Conservation (phyloP, 106 monocot species). For the Narthecium ossifragum region DNA sequence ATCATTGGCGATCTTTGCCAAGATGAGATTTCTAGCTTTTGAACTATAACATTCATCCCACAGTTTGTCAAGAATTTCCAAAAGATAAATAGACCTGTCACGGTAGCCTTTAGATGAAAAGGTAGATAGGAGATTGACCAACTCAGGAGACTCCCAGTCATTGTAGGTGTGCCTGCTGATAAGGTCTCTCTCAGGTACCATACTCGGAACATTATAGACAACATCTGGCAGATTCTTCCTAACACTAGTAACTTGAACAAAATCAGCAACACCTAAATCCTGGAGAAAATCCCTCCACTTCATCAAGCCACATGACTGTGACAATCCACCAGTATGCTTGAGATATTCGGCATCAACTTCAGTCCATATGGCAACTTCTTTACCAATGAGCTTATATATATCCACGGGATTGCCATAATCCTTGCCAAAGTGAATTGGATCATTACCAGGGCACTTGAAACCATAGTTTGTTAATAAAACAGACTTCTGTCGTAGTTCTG, state of each 20-base stretch:
- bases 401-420: conserved; percentile 74
- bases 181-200: background rate
- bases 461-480: conserved; percentile 76
- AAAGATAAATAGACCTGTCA: conserved; percentile 70
- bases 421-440: conserved; percentile 77
- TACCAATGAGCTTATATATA: conserved; percentile 33
- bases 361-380: conserved; percentile 42
- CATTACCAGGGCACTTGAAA: conserved; percentile 43
- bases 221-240: conserved; percentile 31
- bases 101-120: conserved; percentile 53
- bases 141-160: conserved; percentile 93
- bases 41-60: conserved; percentile 82
- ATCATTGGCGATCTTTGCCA: conserved; percentile 12
- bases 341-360: conserved; percentile 79
- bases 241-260: conserved; percentile 60
- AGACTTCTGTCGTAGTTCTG: conserved; percentile 33
- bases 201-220: conserved; percentile 8
- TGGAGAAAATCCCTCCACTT: conserved; percentile 73
- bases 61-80: conserved; percentile 86
- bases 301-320: conserved; percentile 16
- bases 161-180: conserved; percentile 6
- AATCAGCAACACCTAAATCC: conserved; percentile 88
- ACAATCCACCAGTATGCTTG: conserved; percentile 45
- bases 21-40: conserved; percentile 18
- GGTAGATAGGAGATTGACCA: conserved; percentile 51